Percentiles rank a stretch among this genome's conserved stretches.
phyloP scores from a whole-genome alignment of 192 early-diverging fungal species.

The Coemansia sp. region DNA sequence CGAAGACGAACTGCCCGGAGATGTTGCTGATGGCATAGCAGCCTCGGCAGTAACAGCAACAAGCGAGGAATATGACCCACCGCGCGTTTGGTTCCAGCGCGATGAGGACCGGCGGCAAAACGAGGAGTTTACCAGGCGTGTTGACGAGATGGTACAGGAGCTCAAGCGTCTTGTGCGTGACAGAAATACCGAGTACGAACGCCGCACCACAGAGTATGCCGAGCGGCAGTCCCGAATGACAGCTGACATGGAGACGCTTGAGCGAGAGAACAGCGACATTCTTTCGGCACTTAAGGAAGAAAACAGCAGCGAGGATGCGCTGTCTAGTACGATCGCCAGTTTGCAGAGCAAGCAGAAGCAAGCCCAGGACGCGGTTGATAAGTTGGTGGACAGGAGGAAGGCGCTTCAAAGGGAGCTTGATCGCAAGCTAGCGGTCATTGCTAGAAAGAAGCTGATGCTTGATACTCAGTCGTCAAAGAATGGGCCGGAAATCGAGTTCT shows the following conservation, averaged over 20 bases:
- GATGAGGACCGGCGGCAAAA: constrained; percentile 48
- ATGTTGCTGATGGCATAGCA: constrained; percentile 26
- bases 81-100: constrained; percentile 52
- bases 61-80: constrained; percentile 49
- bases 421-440: constrained; percentile 53
- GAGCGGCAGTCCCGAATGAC: constrained; percentile 41
- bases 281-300: constrained; percentile 56
- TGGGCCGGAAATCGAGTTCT: constrained; percentile 61
- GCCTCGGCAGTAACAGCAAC: constrained; percentile 23
- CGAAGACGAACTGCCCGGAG: constrained; percentile 30
- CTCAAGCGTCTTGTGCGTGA: constrained; percentile 48
- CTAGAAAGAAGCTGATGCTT: constrained; percentile 52
- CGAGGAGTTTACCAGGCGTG: constrained; percentile 36
- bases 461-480: constrained; percentile 55
- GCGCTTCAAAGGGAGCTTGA: constrained; percentile 55
- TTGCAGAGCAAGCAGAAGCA: constrained; percentile 52
- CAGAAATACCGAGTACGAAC: constrained; percentile 22
- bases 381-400: constrained; percentile 40
- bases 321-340: constrained; percentile 44
- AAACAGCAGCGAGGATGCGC: constrained; percentile 46
- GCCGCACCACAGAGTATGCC: constrained; percentile 17
- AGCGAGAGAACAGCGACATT: constrained; percentile 40
- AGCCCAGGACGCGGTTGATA: constrained; percentile 22
- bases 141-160: constrained; percentile 52
- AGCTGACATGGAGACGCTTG: constrained; percentile 39